Conservation (phyloP, 345 rosid genomes). For the Balakata baccata region DNA sequence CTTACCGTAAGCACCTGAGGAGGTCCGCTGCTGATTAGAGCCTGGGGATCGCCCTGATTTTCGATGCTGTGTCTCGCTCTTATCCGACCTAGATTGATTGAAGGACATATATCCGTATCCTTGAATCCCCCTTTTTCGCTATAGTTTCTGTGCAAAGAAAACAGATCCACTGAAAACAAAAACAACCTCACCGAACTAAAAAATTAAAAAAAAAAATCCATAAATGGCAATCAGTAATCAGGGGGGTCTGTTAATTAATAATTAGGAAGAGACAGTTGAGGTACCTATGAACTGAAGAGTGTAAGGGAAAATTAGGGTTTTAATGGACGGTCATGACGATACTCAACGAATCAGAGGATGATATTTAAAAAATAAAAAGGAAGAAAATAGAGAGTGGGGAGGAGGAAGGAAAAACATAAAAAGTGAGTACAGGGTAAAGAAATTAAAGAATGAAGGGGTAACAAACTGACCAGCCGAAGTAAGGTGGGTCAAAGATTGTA, state of each 20-base stretch:
- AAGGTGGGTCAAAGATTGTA: slow-evolving; percentile 56
- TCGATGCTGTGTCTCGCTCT: slow-evolving; percentile 62
- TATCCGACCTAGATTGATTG: slow-evolving; percentile 89
- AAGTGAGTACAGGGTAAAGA: too few relatives aligned
- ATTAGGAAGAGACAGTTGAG: slow-evolving; percentile 5
- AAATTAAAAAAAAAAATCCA: not conserved
- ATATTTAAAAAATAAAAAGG: slow-evolving; percentile 14
- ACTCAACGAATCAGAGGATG: slow-evolving; percentile 21
- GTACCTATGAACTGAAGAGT: slow-evolving; percentile 31
- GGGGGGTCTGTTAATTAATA: slow-evolving; percentile 7
- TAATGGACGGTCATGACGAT: slow-evolving; percentile 51
- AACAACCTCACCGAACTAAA: too few relatives aligned
- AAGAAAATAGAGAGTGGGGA: not conserved
- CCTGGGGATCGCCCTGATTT: slow-evolving; percentile 72
- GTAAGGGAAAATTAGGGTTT: slow-evolving; percentile 59
- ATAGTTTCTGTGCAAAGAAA: slow-evolving; percentile 22
- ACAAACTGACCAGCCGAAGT: slow-evolving; percentile 28
- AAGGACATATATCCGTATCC: slow-evolving; percentile 77
- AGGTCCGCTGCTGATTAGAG: slow-evolving; percentile 66
- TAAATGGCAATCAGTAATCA: not conserved
- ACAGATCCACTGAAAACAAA: slow-evolving; percentile 1
- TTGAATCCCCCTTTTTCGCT: slow-evolving; percentile 21
- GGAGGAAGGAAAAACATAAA: not conserved
- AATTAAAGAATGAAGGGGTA: slow-evolving; percentile 6
- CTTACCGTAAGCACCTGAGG: slow-evolving; percentile 61